Evolutionary conservation across 768 basidiomycete genomes (phyloP).

Genomic region (Trametes meyenii): DNA sequence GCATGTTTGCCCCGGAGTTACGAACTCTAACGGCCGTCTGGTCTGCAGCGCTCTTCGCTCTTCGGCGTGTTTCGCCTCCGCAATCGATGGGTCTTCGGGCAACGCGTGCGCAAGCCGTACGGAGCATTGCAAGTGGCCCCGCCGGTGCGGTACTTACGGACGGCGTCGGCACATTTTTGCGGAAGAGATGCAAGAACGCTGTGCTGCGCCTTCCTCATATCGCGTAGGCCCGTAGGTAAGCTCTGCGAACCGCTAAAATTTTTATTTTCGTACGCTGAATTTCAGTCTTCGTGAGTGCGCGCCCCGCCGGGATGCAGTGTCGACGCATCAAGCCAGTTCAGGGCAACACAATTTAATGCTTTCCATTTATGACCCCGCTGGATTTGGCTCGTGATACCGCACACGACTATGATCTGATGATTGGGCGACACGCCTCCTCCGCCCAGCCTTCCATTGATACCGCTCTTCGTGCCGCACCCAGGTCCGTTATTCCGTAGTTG

Average conservation of each 20-base stretch:
- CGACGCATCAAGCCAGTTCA: slow-evolving; percentile 14
- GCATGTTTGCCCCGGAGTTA: slow-evolving; percentile 13
- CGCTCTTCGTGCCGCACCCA: slow-evolving; percentile 27
- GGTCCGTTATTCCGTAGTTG: slow-evolving; percentile 23
- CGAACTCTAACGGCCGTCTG: neutral
- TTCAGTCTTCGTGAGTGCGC: neutral
- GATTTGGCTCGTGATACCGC: slow-evolving; percentile 31
- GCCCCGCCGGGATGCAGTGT: neutral
- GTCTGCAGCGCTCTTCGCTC: neutral
- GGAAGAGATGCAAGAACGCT: neutral
- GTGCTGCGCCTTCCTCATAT: neutral
- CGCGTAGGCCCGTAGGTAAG: slow-evolving; percentile 2
- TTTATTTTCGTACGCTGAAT: neutral
- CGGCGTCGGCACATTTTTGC: neutral
- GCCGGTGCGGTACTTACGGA: slow-evolving; percentile 11
- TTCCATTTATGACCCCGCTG: slow-evolving; percentile 26
- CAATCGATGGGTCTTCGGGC: slow-evolving; percentile 18
- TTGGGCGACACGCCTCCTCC: slow-evolving; percentile 25
- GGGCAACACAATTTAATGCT: slow-evolving; percentile 31
- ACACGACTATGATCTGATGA: slow-evolving; percentile 36
- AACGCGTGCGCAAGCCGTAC: neutral
- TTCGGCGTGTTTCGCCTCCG: slow-evolving; percentile 2
- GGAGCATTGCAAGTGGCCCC: slow-evolving; percentile 1
- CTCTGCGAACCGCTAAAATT: slow-evolving; percentile 2
- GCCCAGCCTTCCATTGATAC: slow-evolving; percentile 29